These are phyloP conservation scores for Diaporthe australafricana DNA, from an alignment of 2,329 filamentous ascomycete species.

Conservation along the genomic window DNA sequence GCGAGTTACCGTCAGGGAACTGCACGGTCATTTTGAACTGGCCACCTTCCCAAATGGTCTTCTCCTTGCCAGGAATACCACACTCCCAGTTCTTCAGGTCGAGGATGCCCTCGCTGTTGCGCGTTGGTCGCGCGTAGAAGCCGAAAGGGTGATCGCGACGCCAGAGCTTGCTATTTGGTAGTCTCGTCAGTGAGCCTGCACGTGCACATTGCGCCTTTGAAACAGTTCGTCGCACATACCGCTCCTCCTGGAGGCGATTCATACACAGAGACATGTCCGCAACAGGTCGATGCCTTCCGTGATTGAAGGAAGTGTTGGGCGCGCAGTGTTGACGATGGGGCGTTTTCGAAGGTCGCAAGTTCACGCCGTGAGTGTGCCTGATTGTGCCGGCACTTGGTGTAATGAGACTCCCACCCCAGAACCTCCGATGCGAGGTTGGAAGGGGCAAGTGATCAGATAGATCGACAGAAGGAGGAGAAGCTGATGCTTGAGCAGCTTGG, in stretches of 20 bases:
- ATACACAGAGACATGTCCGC: constrained; percentile 84
- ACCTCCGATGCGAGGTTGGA: background rate
- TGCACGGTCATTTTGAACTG: constrained; percentile 93
- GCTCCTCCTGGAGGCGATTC: constrained; percentile 88
- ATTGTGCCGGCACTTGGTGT: background rate
- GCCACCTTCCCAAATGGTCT: constrained; percentile 98
- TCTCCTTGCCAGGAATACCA: constrained; percentile 93
- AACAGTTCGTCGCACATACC: constrained; percentile 64
- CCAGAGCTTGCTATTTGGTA: constrained; percentile 86
- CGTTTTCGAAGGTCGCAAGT: background rate
- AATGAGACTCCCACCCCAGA: constrained; percentile 2
- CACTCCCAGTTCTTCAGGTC: constrained; percentile 98
- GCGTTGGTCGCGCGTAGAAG: constrained; percentile 91
- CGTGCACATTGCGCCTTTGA: background rate
- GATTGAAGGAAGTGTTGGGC: background rate
- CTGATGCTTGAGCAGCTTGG: background rate
- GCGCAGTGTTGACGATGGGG: background rate
- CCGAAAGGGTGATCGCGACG: constrained; percentile 96
- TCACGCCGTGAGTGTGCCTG: background rate
- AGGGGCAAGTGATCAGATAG: background rate
- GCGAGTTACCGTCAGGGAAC: constrained; percentile 86
- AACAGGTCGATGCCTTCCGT: background rate
- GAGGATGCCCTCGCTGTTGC: constrained; percentile 82
- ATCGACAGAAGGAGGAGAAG: background rate
- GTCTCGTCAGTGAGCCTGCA: constrained; percentile 7